These are phyloP conservation scores for Chenopodium berlandieri DNA, from an alignment of 148 eudicot genomes.

Conservation along the genomic window DNA sequence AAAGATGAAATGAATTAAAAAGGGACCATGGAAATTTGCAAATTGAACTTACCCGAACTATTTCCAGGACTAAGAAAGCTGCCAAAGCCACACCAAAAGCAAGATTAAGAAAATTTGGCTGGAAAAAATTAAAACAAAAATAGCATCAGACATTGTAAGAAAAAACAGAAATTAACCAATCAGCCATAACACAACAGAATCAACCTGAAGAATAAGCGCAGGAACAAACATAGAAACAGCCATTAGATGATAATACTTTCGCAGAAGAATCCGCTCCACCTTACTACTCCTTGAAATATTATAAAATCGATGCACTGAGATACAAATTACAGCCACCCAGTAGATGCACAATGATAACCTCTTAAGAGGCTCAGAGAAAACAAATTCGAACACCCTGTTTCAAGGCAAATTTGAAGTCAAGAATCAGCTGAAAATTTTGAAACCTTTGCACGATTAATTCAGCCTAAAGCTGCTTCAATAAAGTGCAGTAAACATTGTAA, in stretches of 20 bases:
- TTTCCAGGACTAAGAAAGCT: slow-evolving; percentile 80
- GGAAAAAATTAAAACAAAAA: slow-evolving; percentile 24
- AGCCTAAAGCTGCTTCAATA: neutral
- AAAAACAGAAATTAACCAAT: neutral
- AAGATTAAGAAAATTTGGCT: slow-evolving; percentile 87
- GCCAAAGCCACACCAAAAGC: slow-evolving; percentile 97
- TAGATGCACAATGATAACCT: slow-evolving; percentile 78
- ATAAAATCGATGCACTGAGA: slow-evolving; percentile 69
- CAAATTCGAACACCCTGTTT: slow-evolving; percentile 72
- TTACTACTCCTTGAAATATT: slow-evolving; percentile 78
- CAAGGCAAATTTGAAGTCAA: slow-evolving; percentile 28
- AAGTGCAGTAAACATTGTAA: neutral
- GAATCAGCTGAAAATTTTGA: neutral
- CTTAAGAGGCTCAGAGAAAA: slow-evolving; percentile 85
- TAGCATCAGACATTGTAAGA: slow-evolving; percentile 5
- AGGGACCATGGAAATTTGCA: neutral
- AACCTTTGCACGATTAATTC: neutral
- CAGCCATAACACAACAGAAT: neutral
- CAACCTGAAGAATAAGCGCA: slow-evolving; percentile 91
- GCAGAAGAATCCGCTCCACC: slow-evolving; percentile 86
- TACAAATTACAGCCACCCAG: slow-evolving; percentile 68
- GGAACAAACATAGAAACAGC: slow-evolving; percentile 94
- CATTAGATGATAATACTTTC: slow-evolving; percentile 94
- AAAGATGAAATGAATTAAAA: neutral
- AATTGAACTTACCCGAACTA: slow-evolving; percentile 70